These are phyloP conservation scores for Trichoderma atroviride DNA, from an alignment of 2,329 filamentous ascomycete species.

Conservation along the genomic window DNA sequence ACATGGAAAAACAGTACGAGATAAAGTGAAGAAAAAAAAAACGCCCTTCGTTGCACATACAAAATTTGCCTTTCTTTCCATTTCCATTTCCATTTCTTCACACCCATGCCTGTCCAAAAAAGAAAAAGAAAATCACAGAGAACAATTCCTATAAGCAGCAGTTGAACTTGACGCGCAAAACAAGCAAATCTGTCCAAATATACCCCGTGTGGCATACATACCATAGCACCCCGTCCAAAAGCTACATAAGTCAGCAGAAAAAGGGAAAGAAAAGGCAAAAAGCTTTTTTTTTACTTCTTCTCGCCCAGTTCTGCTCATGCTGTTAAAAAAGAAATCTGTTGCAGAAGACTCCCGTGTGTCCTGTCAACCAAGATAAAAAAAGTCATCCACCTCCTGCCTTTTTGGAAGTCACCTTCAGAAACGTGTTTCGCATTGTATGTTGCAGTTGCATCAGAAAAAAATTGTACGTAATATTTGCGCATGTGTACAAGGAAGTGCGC, in stretches of 20 bases:
- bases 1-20: neutral
- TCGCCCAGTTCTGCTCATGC: neutral
- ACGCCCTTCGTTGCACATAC: slow-evolving; percentile 23
- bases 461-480: slow-evolving; percentile 19
- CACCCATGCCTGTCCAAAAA: neutral
- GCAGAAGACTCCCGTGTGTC: neutral
- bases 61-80: neutral
- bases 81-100: neutral
- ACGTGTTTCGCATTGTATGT: slow-evolving; percentile 8
- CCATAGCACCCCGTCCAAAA: slow-evolving; percentile 19
- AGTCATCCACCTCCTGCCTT: neutral
- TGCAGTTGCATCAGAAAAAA: slow-evolving; percentile 10
- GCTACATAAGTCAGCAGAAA: neutral
- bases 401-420: neutral
- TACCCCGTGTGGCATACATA: slow-evolving; percentile 19
- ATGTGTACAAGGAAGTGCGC: slow-evolving; percentile 21
- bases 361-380: slow-evolving; percentile 11
- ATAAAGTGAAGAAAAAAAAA: neutral
- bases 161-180: neutral
- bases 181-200: slow-evolving; percentile 21
- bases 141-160: slow-evolving; percentile 5
- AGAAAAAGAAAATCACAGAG: neutral
- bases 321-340: slow-evolving; percentile 3
- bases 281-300: neutral
- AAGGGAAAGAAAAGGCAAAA: neutral